Percentiles rank a stretch among this genome's conserved stretches.
Conservation (phyloP, 139 green algal species). For the Pleodorina starrii region DNA sequence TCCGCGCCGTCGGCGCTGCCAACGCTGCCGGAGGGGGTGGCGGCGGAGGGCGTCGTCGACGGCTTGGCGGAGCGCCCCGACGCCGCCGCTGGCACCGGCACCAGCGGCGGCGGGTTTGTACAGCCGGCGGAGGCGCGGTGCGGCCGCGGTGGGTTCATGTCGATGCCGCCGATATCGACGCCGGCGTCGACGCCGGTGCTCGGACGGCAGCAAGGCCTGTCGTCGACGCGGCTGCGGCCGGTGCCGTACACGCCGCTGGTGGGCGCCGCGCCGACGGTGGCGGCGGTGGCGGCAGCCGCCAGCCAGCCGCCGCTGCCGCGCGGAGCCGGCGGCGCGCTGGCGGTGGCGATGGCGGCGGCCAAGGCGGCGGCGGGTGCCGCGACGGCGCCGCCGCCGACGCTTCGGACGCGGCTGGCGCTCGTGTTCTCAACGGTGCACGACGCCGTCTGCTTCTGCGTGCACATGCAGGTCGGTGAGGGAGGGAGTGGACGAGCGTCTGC, state of each 20-base stretch:
- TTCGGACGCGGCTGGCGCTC: conserved; percentile 19
- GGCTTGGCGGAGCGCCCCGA: background rate
- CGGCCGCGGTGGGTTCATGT: too few relatives aligned
- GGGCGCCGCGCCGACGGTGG: background rate
- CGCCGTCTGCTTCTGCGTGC: conserved; percentile 45
- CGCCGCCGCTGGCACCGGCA: background rate
- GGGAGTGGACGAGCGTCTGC: too few relatives aligned
- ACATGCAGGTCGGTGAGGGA: conserved; percentile 23
- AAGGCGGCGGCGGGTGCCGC: conserved; percentile 6
- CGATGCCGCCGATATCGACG: background rate
- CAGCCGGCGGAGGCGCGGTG: too few relatives aligned
- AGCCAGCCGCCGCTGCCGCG: background rate
- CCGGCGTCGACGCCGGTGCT: conserved; percentile 8
- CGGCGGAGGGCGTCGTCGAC: background rate
- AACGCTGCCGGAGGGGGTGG: background rate
- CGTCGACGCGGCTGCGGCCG: background rate
- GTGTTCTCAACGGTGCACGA: conserved; percentile 13
- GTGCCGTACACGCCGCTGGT: background rate
- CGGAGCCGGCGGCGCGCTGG: conserved; percentile 26
- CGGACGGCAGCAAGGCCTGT: conserved; percentile 8
- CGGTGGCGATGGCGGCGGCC: conserved; percentile 25
- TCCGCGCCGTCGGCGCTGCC: background rate
- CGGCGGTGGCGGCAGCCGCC: background rate
- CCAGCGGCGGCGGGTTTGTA: too few relatives aligned
- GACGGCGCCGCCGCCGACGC: background rate